Evolutionary conservation across 169 alveolate genomes (phyloP), one percentile per base, ranked within the genome.

Genomic region (Miamiensis avidus): DNA sequence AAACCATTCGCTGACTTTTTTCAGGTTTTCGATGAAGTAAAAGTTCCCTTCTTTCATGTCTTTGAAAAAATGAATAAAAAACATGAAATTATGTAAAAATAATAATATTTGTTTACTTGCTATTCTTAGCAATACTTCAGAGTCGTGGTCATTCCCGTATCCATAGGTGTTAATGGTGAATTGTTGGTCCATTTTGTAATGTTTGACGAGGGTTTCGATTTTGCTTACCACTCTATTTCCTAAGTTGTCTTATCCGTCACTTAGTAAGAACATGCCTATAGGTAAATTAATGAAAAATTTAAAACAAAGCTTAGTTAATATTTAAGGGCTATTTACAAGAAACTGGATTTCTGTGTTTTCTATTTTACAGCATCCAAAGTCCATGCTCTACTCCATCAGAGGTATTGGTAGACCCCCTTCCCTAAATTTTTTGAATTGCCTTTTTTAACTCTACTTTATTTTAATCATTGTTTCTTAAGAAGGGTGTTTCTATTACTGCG

Each of bases 111-210:
- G 4, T 49, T 49, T 49, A 49, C 69, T 49, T 27, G 94, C 90
- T 69, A 91, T 88, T 25, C 65, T 78, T 29, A 78, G 75, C 92
- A 91, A 88, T 34, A 79, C 82, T 65, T 87, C 87, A 11, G 95
- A 91, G 49, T 91, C 95, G 82, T 91, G 92, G 74, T 91, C 89
- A 34, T 79, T 1, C 29, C 94, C 94, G 85, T 91, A 91, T 26
- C 94, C 94, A 85, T 87, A 91, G 74, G 91, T 75, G 79, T 91
- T 82, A 28, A 91, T 77, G 32, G 89, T 88, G 31, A 88, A 91
- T 31, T 34, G 31, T 72, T 86, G 87, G 49, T 86, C 34, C 29
- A 83, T 75, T 28, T 88, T 78, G 73, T 86, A 82, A 16, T 76
- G 31, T 20, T 84, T 25, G 0, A 85, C 78, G 34, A 83, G 78